Conservation (phyloP, 352 stramenopile species). For the Peronospora destructor region DNA sequence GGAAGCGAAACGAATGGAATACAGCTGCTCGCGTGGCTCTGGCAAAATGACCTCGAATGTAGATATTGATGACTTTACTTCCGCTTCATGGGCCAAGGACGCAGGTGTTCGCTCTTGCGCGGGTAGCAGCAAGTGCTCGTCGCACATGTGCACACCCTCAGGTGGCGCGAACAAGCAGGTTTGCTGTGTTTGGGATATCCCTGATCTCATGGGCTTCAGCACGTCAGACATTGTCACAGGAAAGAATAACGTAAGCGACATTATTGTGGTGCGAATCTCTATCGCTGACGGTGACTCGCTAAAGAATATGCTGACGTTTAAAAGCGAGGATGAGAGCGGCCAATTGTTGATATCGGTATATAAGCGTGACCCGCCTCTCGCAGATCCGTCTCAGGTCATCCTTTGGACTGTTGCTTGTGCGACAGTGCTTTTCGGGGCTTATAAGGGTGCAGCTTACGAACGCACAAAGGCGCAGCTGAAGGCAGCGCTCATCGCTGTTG, state of each 20-base stretch:
- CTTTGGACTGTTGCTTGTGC: slow-evolving; percentile 72
- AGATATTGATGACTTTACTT: slow-evolving; percentile 27
- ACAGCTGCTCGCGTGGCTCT: slow-evolving; percentile 46
- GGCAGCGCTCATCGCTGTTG: slow-evolving; percentile 36
- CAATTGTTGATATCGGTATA: slow-evolving; percentile 55
- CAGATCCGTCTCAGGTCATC: slow-evolving; percentile 62
- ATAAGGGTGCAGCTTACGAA: slow-evolving; percentile 61
- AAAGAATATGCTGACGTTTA: slow-evolving; percentile 33
- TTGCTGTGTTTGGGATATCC: slow-evolving; percentile 75
- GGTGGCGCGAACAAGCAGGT: slow-evolving; percentile 44
- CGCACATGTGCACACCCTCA: slow-evolving; percentile 55
- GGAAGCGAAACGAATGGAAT: slow-evolving; percentile 44
- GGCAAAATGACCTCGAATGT: slow-evolving; percentile 25
- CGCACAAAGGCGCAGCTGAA: slow-evolving; percentile 58
- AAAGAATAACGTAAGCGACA: slow-evolving; percentile 37
- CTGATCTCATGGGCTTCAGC: slow-evolving; percentile 63
- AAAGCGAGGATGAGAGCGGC: slow-evolving; percentile 16
- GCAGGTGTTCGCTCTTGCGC: slow-evolving; percentile 45
- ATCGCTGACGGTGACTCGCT: slow-evolving; percentile 53
- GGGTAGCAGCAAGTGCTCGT: slow-evolving; percentile 36
- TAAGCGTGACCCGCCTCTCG: slow-evolving; percentile 43
- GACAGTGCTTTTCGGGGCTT: slow-evolving; percentile 65
- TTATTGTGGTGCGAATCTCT: slow-evolving; percentile 65
- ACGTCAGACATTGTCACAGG: slow-evolving; percentile 28
- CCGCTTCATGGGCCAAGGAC: slow-evolving; percentile 26